These are phyloP conservation scores for Umbelopsis sp. DNA, from an alignment of 192 early-diverging fungal species.

Conservation along the genomic window DNA sequence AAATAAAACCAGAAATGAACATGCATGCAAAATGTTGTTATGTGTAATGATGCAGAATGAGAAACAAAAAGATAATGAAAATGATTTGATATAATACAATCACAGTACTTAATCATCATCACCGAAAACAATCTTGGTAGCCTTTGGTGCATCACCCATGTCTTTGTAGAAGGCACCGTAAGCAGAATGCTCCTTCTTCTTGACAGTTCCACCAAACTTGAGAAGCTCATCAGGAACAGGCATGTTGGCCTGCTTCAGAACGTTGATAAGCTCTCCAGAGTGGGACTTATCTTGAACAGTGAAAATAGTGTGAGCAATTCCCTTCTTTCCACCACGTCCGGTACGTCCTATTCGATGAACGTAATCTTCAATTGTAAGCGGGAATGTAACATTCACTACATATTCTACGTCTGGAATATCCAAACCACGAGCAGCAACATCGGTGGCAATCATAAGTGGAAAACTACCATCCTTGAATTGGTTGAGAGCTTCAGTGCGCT, in stretches of 20 bases:
- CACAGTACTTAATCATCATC: constrained; percentile 25
- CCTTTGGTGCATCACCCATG: constrained; percentile 78
- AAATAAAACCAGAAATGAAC: no score
- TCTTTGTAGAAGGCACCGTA: constrained; percentile 97
- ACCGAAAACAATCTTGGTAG: constrained; percentile 92
- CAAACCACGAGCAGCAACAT: constrained; percentile 89
- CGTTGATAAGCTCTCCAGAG: constrained; percentile 88
- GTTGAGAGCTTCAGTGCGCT: constrained; percentile 78
- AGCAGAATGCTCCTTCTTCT: constrained; percentile 94
- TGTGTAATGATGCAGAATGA: constrained; percentile 1
- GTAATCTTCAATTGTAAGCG: constrained; percentile 94
- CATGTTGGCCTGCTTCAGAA: constrained; percentile 87
- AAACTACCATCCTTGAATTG: constrained; percentile 80
- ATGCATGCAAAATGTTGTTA: no score
- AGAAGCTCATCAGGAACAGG: constrained; percentile 83
- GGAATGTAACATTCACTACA: constrained; percentile 97
- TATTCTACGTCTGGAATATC: constrained; percentile 92
- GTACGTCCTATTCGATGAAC: constrained; percentile 95
- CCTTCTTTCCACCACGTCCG: constrained; percentile 90
- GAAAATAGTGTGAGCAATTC: constrained; percentile 92
- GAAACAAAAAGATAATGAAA: constrained; percentile 19
- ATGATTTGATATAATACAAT: neutral
- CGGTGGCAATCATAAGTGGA: constrained; percentile 92
- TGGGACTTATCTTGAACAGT: constrained; percentile 87
- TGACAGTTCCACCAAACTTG: constrained; percentile 95